phyloP scores from a whole-genome alignment of 306 rosid genomes.

The Cicer bijugum region DNA sequence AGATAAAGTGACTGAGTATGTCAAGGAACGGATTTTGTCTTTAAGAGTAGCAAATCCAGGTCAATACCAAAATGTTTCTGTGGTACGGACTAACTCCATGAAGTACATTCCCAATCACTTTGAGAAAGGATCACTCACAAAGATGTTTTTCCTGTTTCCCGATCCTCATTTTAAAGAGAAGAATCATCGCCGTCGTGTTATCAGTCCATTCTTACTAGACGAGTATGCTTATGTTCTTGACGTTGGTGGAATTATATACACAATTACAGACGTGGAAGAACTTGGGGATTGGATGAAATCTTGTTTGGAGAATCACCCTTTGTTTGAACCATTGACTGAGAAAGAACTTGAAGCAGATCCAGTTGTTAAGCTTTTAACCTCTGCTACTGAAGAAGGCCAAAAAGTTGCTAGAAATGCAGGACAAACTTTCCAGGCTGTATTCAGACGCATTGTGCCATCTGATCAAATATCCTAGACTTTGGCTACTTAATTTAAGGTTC shows the following conservation, averaged over 20 bases:
- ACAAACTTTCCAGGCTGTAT: constrained; percentile 79
- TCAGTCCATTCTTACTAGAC: constrained; percentile 83
- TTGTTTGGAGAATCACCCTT: constrained; percentile 83
- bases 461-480: constrained; percentile 48
- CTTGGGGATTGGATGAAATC: constrained; percentile 95
- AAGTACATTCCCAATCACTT: constrained; percentile 93
- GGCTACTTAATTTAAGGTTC: constrained; percentile 21
- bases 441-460: constrained; percentile 62
- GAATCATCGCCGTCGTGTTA: constrained; percentile 92
- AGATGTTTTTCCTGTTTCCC: constrained; percentile 96
- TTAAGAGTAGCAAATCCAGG: constrained; percentile 71
- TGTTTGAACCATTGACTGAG: constrained; percentile 74
- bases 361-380: constrained; percentile 69
- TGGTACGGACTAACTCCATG: constrained; percentile 94
- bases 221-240: constrained; percentile 82
- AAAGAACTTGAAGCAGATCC: constrained; percentile 88
- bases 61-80: constrained; percentile 86
- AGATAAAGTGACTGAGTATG: constrained; percentile 91
- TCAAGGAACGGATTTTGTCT: constrained; percentile 84
- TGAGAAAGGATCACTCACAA: constrained; percentile 79
- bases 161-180: constrained; percentile 99
- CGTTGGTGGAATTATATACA: constrained; percentile 88
- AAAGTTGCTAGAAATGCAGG: constrained; percentile 96
- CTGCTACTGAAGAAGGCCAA: constrained; percentile 97
- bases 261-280: constrained; percentile 93